Base-by-base conservation (phyloP, 2,329 filamentous ascomycete genomes). In the Capronia epimyces region DNA sequence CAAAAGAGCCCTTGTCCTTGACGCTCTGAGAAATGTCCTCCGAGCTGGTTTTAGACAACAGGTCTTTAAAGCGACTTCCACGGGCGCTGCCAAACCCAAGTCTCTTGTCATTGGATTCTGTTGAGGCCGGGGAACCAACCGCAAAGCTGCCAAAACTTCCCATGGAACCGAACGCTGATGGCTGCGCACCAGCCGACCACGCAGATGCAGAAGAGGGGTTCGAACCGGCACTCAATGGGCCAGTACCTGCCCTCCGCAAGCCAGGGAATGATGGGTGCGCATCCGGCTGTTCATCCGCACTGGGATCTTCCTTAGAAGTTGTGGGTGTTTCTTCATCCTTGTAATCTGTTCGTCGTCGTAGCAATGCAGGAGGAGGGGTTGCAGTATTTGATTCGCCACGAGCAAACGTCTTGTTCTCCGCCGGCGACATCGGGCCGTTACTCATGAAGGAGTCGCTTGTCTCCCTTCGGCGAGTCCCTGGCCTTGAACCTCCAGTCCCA, bases 111-210 rank as follows among this genome's bases (percentile, higher is more conserved):
- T 34, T 32, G 13, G 52, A 31, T 31, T 59, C 56, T 24, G 81
- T 74, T 4, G 47, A 44, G 5, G 78, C 70, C 15, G 77, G 75
- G 24, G 74, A 71, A 2, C 79, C 69, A 46, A 94, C 68, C n/a
- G 86, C 84, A 67, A 97, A 97, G 63, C 83, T 93, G 9, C 91
- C 91, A 69, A 98, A 98, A 18, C 84, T 84, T 27, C 91, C 89
- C 75, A 90, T 86, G 1, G 83, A 81, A 5, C 83, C 78, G 60
- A 87, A 81, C 10, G 81, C 78, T 37, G 83, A 78, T 43, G 75
- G 75, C 48, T 80, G 79, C 18, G 80, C 76, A 12, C 79, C 76
- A 24, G 78, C 70, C 18, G 77, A 74, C 79, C 80, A 85, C 7
- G 80, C 77, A 12, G 79, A 81, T 32, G 71, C 67, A 5, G 55